Evolutionary conservation across 108 stramenopile species (phyloP).

Genomic region (Parietichytrium sp.): DNA sequence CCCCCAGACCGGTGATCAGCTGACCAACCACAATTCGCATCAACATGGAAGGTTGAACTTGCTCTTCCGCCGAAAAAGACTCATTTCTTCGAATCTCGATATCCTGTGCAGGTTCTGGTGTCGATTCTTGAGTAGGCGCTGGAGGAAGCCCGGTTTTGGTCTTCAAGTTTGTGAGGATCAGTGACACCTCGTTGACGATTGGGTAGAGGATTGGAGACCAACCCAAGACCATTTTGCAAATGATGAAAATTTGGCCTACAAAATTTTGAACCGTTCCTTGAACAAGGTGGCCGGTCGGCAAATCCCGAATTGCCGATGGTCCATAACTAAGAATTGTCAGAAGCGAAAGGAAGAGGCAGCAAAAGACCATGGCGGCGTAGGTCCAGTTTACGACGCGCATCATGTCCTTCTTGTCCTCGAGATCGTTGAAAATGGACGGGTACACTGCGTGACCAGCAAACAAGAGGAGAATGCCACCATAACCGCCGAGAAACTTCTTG

Average conservation of each 20-base stretch:
- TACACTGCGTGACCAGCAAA: slow-evolving; percentile 38
- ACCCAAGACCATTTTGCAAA: background rate
- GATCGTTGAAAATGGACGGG: slow-evolving; percentile 4
- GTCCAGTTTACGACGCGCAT: slow-evolving; percentile 37
- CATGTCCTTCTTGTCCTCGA: background rate
- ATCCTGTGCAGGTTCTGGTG: too few species aligned
- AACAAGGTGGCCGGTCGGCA: slow-evolving; percentile 24
- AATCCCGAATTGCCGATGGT: background rate
- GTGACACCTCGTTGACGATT: slow-evolving; percentile 4
- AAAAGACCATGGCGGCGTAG: background rate
- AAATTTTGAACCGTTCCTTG: background rate
- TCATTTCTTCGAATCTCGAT: background rate
- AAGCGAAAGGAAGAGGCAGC: background rate
- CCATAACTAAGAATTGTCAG: background rate
- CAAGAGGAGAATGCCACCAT: slow-evolving; percentile 14
- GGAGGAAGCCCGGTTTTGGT: background rate
- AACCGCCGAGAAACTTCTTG: slow-evolving; percentile 1
- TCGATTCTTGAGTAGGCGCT: too few species aligned
- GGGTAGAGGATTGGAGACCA: background rate
- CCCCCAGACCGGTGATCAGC: background rate
- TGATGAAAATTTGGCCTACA: slow-evolving; percentile 19
- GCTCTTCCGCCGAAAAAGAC: background rate
- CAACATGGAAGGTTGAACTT: too few species aligned
- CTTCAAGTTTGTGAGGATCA: too few species aligned
- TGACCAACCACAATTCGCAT: slow-evolving; percentile 16